Percentiles rank a stretch among this genome's conserved stretches.
Evolutionary conservation across 129 eudicot species (phyloP).

Genomic region (Flaveria ramosissima): DNA sequence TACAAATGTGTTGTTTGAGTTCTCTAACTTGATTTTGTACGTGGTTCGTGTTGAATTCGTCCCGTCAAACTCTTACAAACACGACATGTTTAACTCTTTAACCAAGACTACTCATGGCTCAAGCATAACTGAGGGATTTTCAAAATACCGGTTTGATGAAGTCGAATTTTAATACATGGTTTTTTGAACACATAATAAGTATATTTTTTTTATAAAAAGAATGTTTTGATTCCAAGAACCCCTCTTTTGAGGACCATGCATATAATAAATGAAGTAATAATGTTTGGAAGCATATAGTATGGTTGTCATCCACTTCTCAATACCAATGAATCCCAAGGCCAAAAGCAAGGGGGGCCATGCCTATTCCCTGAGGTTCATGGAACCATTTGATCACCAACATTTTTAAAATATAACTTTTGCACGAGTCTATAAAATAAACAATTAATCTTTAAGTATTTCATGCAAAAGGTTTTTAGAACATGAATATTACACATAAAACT

Average conservation of each 20-base stretch:
- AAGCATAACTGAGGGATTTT: not conserved
- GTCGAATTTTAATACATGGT: slow-evolving; percentile 16
- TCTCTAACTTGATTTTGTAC: not conserved
- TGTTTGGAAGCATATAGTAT: slow-evolving; percentile 46
- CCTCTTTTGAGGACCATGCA: slow-evolving; percentile 36
- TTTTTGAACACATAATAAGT: slow-evolving; percentile 5
- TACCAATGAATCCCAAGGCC: slow-evolving; percentile 40
- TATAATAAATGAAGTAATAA: slow-evolving; percentile 43
- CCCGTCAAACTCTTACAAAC: not conserved
- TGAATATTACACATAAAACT: not conserved
- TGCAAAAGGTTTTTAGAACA: not conserved
- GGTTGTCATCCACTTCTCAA: slow-evolving; percentile 48
- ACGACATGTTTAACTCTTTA: not conserved
- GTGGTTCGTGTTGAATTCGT: not conserved
- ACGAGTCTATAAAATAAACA: not conserved
- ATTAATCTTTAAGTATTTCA: not conserved
- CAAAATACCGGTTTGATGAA: not conserved
- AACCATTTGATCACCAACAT: slow-evolving; percentile 26
- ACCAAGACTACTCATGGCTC: not conserved
- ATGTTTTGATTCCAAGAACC: slow-evolving; percentile 44
- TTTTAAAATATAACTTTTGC: not conserved
- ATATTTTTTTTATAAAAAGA: slow-evolving; percentile 12
- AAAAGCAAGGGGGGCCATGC: slow-evolving; percentile 47
- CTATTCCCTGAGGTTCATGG: slow-evolving; percentile 40
- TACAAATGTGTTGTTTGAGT: not conserved